These are phyloP conservation scores for Russula brevipes DNA, from an alignment of 768 basidiomycete genomes.

Conservation along the genomic window DNA sequence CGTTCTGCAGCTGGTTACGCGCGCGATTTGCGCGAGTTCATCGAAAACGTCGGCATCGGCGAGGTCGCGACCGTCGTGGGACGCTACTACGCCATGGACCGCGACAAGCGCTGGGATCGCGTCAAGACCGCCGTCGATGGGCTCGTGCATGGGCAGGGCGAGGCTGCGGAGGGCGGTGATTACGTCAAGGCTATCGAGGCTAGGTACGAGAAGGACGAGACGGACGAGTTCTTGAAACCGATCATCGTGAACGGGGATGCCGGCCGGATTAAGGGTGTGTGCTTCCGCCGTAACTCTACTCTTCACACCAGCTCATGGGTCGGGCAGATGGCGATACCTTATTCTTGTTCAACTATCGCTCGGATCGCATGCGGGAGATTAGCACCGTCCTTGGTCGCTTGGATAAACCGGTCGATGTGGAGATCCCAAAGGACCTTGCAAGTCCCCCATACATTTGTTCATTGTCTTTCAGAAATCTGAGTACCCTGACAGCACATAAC, in stretches of 20 bases:
- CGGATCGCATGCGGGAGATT: conserved; percentile 94
- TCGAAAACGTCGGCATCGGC: conserved; percentile 70
- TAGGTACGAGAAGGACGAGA: conserved; percentile 79
- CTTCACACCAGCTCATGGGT: background rate
- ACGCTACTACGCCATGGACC: conserved; percentile 95
- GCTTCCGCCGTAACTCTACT: too few species aligned
- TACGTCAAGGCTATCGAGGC: conserved; percentile 61
- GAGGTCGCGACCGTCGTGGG: conserved; percentile 82
- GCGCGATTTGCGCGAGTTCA: conserved; percentile 70
- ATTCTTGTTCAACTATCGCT: conserved; percentile 97
- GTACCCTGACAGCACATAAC: conserved; percentile 58
- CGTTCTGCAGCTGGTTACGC: conserved; percentile 74
- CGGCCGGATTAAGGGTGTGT: conserved; percentile 73
- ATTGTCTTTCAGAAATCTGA: background rate
- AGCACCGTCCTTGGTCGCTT: conserved; percentile 72
- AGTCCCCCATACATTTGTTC: conserved; percentile 25
- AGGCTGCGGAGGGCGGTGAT: conserved; percentile 53
- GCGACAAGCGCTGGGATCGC: conserved; percentile 95
- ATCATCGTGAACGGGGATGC: conserved; percentile 80
- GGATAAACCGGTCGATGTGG: conserved; percentile 80
- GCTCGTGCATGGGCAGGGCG: conserved; percentile 57
- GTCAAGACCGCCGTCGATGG: conserved; percentile 86
- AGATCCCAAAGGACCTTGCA: conserved; percentile 76
- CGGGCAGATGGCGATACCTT: conserved; percentile 73
- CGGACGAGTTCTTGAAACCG: conserved; percentile 94